These are phyloP conservation scores for Spathaspora arborariae DNA, from an alignment of 805 yeast species.

Conservation along the genomic window DNA sequence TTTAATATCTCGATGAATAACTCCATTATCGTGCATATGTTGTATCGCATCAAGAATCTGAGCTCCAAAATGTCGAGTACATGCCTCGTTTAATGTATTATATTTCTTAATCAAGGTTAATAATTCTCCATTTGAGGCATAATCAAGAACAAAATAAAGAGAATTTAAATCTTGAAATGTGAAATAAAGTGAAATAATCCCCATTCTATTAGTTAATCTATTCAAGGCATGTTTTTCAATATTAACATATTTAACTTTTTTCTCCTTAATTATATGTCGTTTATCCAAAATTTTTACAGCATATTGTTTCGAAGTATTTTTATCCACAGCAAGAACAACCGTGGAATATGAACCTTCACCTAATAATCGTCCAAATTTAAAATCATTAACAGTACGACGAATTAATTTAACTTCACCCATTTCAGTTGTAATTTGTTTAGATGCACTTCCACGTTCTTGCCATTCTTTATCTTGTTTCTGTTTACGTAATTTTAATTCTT, in stretches of 20 bases:
- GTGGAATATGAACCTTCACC: slow-evolving; percentile 47
- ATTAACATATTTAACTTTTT: slow-evolving; percentile 80
- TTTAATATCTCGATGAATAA: slow-evolving; percentile 76
- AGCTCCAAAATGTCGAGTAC: slow-evolving; percentile 63
- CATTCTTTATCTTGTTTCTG: slow-evolving; percentile 19
- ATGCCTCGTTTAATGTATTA: slow-evolving; percentile 70
- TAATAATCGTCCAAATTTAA: slow-evolving; percentile 37
- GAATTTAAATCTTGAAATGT: slow-evolving; percentile 78
- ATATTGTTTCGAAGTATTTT: slow-evolving; percentile 52
- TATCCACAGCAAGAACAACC: slow-evolving; percentile 45
- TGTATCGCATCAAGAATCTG: slow-evolving; percentile 72
- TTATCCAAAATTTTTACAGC: slow-evolving; percentile 78
- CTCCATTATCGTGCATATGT: slow-evolving; percentile 71
- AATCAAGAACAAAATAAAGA: slow-evolving; percentile 71
- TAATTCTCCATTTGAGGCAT: slow-evolving; percentile 77
- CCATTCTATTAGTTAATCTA: slow-evolving; percentile 56
- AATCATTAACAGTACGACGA: slow-evolving; percentile 37
- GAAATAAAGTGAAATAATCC: slow-evolving; percentile 66
- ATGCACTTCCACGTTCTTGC: slow-evolving; percentile 36
- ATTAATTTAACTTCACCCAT: slow-evolving; percentile 21
- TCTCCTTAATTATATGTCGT: slow-evolving; percentile 73
- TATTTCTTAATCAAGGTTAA: slow-evolving; percentile 61
- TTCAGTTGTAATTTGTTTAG: slow-evolving; percentile 14
- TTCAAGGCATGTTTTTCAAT: slow-evolving; percentile 79
- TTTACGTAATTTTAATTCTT: slow-evolving; percentile 3